Conservation (phyloP, 2,329 filamentous ascomycete genomes). For the Salinomyces thailandicus region DNA sequence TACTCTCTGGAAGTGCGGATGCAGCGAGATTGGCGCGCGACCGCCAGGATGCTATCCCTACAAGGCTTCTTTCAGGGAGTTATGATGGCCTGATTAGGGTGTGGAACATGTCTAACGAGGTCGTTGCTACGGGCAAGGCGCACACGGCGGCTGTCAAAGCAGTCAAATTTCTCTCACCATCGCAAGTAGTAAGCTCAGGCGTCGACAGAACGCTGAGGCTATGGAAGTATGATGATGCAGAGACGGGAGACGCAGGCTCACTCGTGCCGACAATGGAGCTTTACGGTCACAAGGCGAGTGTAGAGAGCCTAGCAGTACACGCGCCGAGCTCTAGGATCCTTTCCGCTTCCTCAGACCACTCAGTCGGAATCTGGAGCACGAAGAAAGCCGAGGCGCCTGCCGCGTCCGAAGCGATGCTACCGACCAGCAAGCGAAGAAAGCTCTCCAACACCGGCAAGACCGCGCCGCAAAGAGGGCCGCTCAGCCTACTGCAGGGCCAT, state of each 20-base stretch:
- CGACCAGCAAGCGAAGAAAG: slow-evolving; percentile 65
- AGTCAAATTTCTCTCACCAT: slow-evolving; percentile 71
- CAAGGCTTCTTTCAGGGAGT: slow-evolving; percentile 76
- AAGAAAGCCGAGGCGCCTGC: slow-evolving; percentile 65
- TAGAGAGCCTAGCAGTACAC: slow-evolving; percentile 68
- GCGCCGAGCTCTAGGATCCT: slow-evolving; percentile 65
- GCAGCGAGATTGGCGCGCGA: slow-evolving; percentile 48
- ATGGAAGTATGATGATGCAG: slow-evolving; percentile 75
- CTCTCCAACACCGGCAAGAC: slow-evolving; percentile 47
- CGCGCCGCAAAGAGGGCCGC: slow-evolving; percentile 62
- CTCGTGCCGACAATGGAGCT: slow-evolving; percentile 69
- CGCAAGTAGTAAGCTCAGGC: slow-evolving; percentile 70
- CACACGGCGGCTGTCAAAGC: slow-evolving; percentile 69
- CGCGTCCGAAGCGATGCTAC: slow-evolving; percentile 59
- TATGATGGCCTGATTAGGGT: slow-evolving; percentile 83
- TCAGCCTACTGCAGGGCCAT: slow-evolving; percentile 64
- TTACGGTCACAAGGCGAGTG: slow-evolving; percentile 65
- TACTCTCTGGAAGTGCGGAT: slow-evolving; percentile 58
- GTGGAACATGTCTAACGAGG: slow-evolving; percentile 81
- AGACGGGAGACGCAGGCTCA: slow-evolving; percentile 38
- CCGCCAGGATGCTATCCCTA: slow-evolving; percentile 39
- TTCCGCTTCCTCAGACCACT: slow-evolving; percentile 74
- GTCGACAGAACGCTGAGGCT: slow-evolving; percentile 77
- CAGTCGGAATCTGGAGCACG: slow-evolving; percentile 79
- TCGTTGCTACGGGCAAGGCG: slow-evolving; percentile 65